Conservation (phyloP, 1,139 yeast genomes). For the Lodderomyces margitis region DNA sequence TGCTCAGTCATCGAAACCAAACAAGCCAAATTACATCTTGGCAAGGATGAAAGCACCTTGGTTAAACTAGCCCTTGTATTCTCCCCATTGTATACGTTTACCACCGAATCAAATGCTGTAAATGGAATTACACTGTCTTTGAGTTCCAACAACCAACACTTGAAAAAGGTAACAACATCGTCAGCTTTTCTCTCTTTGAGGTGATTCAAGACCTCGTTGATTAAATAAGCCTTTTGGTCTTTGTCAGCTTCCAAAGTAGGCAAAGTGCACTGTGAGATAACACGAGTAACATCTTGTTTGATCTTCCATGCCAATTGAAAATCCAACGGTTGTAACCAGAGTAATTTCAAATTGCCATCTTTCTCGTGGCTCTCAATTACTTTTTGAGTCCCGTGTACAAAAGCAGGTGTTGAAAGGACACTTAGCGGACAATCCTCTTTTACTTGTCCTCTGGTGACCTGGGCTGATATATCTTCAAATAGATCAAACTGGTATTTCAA, state of each 20-base stretch:
- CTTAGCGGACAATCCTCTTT: slow-evolving; percentile 6
- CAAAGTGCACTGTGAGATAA: slow-evolving; percentile 20
- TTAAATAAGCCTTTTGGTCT: background rate
- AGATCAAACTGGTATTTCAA: slow-evolving; percentile 39
- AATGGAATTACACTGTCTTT: slow-evolving; percentile 47
- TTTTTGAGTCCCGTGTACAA: background rate
- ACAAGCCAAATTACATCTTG: slow-evolving; percentile 43
- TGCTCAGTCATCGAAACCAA: slow-evolving; percentile 40
- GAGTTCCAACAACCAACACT: slow-evolving; percentile 44
- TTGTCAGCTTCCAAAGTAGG: background rate
- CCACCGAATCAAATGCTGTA: slow-evolving; percentile 37
- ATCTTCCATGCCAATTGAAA: slow-evolving; percentile 35
- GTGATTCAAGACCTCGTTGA: slow-evolving; percentile 16
- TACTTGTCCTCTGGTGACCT: slow-evolving; percentile 12
- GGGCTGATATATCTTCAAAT: slow-evolving; percentile 44
- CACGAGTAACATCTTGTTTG: slow-evolving; percentile 30
- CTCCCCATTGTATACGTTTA: slow-evolving; percentile 22
- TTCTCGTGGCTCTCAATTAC: background rate
- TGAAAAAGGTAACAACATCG: slow-evolving; percentile 31
- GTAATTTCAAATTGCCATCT: background rate
- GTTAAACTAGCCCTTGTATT: slow-evolving; percentile 19
- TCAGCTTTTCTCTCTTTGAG: slow-evolving; percentile 6
- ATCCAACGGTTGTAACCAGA: slow-evolving; percentile 35
- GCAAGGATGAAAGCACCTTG: slow-evolving; percentile 32
- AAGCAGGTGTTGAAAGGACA: slow-evolving; percentile 6